Evolutionary conservation across 2,329 filamentous ascomycete species (phyloP), one percentile per base, ranked within the genome.

Genomic region (Macroventuria anomochaeta): DNA sequence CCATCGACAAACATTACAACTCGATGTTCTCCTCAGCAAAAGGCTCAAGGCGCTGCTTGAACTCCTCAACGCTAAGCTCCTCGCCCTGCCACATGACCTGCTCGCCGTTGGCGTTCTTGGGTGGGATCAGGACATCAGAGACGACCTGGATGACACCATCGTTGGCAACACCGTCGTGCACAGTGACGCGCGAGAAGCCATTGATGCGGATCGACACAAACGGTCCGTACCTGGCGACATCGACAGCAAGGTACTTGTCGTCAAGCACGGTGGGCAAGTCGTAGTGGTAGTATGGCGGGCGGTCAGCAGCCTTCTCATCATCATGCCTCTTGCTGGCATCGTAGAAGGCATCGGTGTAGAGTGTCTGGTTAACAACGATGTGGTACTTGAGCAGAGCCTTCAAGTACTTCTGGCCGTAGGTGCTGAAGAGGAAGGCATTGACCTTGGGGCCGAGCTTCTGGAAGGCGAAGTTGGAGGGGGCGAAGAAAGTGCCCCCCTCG

Each of bases 121-220:
- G 90, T 34, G 93, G 93, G 59, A 97, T 85, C 52, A 96, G 76
- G 0, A 96, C 85, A 52, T 81, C 81, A 40, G 83, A 81, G 0
- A 95, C 80, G 13, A 93, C 86, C 51, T 96, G 93, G 31, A 96
- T 83, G 12, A 93, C 91, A 26, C 93, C 93, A 69, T 96, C 90
- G 67, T 82, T 84, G 0, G 88, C 89, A 49, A 95, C 74, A 0
- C 81, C 87, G 69, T 96, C 91, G 58, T 86, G 79, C 6, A 90
- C 77, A 0, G 79, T 78, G 1, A 96, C 88, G 6, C 79, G 79
- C 2, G 81, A 79, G 62, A 87, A 88, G 12, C 87, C 90, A 67
- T 96, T 96, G 66, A 96, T 81, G 70, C 85, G 85, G 57, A 96
- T 87, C 5, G 76, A 81, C 46, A 89, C 85, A 65, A 89, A 86